These are phyloP conservation scores for Populus hybrid DNA, from an alignment of 441 rosid genomes.

Conservation along the genomic window DNA sequence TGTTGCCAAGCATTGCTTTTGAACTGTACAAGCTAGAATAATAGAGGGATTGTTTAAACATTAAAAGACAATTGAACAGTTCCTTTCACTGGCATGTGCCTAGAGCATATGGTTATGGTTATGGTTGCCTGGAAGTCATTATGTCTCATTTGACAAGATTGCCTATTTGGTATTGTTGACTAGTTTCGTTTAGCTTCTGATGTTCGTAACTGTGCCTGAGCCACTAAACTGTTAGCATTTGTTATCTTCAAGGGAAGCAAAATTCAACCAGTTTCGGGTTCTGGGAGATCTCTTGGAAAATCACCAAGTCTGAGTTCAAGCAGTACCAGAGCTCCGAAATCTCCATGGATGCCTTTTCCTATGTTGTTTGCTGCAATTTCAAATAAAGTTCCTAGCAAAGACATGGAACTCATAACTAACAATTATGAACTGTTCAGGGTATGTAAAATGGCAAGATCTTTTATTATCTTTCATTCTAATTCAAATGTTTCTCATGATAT, in stretches of 20 bases:
- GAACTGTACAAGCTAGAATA: neutral
- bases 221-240: conserved; percentile 2
- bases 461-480: neutral
- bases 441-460: conserved; percentile 14
- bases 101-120: no score
- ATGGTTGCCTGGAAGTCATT: no score
- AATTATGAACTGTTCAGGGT: conserved; percentile 72
- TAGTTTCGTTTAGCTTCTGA: neutral
- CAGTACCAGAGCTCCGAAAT: conserved; percentile 59
- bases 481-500: neutral
- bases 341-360: conserved; percentile 96
- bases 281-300: conserved; percentile 8
- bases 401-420: conserved; percentile 52
- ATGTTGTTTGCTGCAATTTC: conserved; percentile 80
- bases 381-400: conserved; percentile 47
- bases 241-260: conserved; percentile 32
- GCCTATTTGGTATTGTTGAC: neutral
- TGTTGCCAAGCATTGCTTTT: neutral
- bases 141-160: no score
- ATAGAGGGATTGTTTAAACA: neutral
- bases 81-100: no score
- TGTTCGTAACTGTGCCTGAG: neutral
- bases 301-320: conserved; percentile 56
- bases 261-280: conserved; percentile 28
- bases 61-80: neutral